A percentile compares a stretch with the other conserved stretches of the same genome.
Evolutionary conservation across 176 grass and related monocot species (phyloP).

Genomic region (Zoysia pacifica): DNA sequence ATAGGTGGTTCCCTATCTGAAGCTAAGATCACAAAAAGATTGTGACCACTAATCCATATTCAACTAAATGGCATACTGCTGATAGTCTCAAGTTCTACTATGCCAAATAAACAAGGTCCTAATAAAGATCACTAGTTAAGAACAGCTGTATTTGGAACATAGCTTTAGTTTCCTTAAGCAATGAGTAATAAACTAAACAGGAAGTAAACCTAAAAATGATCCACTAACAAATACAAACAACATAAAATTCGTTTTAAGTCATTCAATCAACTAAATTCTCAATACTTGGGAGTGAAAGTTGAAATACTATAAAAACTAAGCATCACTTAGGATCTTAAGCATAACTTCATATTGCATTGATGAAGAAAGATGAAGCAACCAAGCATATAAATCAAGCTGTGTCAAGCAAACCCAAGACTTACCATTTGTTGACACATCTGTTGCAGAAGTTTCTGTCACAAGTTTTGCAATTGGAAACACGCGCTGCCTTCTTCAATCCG

Average conservation of each 20-base stretch:
- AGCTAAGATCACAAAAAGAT: neutral
- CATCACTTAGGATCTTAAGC: no score
- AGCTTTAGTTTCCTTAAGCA: neutral
- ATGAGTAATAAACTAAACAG: conserved; percentile 10
- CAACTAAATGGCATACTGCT: neutral
- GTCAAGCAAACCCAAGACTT: neutral
- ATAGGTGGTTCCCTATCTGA: neutral
- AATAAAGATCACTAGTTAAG: neutral
- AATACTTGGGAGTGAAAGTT: neutral
- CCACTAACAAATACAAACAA: neutral
- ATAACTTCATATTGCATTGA: neutral
- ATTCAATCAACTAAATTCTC: neutral
- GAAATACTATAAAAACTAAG: no score
- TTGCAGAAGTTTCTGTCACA: conserved; percentile 81
- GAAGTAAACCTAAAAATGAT: neutral
- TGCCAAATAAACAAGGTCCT: neutral
- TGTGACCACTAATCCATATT: neutral
- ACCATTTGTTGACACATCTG: conserved; percentile 86
- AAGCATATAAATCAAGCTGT: neutral
- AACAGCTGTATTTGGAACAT: neutral
- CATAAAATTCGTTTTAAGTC: neutral
- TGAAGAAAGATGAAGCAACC: conserved; percentile 1
- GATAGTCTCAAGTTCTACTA: neutral
- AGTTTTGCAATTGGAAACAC: conserved; percentile 60
- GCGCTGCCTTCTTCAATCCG: conserved; percentile 53